A percentile compares a stretch with the other conserved stretches of the same genome.
phyloP scores from a whole-genome alignment of 495 filamentous ascomycete genomes.

The Antarctomyces pellizariae region DNA sequence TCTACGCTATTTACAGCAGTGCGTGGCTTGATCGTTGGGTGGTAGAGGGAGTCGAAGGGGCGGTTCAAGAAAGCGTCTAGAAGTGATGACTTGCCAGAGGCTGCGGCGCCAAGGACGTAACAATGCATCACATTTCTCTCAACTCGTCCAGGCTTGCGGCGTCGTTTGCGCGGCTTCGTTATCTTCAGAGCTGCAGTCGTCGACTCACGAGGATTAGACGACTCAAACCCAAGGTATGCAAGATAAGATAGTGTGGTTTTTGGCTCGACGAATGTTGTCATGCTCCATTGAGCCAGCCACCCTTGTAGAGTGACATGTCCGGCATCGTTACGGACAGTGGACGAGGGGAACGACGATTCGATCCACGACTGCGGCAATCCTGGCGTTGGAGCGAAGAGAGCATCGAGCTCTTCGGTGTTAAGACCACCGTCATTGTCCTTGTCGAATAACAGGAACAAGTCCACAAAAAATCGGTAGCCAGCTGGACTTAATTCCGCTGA shows the following conservation, averaged over 20 bases:
- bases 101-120: slow-evolving; percentile 69
- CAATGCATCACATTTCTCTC: slow-evolving; percentile 92
- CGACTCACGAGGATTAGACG: slow-evolving; percentile 32
- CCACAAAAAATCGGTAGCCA: slow-evolving; percentile 93
- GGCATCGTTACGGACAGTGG: slow-evolving; percentile 83
- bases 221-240: slow-evolving; percentile 80
- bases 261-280: slow-evolving; percentile 93
- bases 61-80: slow-evolving; percentile 79
- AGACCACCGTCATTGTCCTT: slow-evolving; percentile 94
- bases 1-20: slow-evolving; percentile 93
- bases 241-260: slow-evolving; percentile 89
- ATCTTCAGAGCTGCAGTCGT: slow-evolving; percentile 71
- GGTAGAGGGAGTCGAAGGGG: slow-evolving; percentile 65
- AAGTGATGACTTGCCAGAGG: slow-evolving; percentile 70
- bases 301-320: slow-evolving; percentile 91
- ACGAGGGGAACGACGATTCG: slow-evolving; percentile 71
- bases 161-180: slow-evolving; percentile 70
- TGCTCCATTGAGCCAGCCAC: slow-evolving; percentile 97
- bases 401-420: slow-evolving; percentile 58
- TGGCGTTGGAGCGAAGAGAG: slow-evolving; percentile 82
- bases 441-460: slow-evolving; percentile 82
- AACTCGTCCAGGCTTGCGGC: slow-evolving; percentile 56
- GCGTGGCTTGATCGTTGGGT: slow-evolving; percentile 82
- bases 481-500: slow-evolving; percentile 87
- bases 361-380: slow-evolving; percentile 70